Percentiles rank a stretch among this genome's conserved stretches.
Conservation (phyloP, 2,329 filamentous ascomycete genomes). For the Pseudogymnoascus sp. region DNA sequence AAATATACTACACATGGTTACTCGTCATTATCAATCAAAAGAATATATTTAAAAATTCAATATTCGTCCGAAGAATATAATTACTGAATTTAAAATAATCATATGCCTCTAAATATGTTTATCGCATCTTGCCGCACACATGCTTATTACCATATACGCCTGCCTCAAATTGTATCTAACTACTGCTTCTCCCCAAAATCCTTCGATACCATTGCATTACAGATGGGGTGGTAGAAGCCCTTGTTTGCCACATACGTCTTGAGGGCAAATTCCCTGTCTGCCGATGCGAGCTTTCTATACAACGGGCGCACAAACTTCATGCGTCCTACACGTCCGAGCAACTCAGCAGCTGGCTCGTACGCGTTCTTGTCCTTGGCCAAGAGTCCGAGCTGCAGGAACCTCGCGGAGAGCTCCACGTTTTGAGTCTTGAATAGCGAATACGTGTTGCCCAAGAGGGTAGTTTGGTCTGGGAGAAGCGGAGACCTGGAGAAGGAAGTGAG, state of each 20-base stretch:
- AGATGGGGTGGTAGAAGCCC: constrained; percentile 95
- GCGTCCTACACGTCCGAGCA: constrained; percentile 75
- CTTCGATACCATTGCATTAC: constrained; percentile 77
- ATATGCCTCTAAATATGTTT: background rate
- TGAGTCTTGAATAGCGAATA: constrained; percentile 69
- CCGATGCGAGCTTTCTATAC: constrained; percentile 67
- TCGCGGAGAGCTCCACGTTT: constrained; percentile 78
- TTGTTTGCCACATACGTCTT: constrained; percentile 79
- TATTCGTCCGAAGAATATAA: background rate
- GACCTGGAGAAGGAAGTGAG: constrained; percentile 51
- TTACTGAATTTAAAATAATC: background rate
- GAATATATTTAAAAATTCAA: background rate
- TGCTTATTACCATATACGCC: background rate
- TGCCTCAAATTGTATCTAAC: background rate
- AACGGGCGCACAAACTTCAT: constrained; percentile 97
- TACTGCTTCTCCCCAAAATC: constrained; percentile 43
- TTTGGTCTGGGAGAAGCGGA: constrained; percentile 56
- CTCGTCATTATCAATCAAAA: too few species aligned
- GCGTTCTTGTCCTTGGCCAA: constrained; percentile 62
- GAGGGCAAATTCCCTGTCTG: constrained; percentile 67
- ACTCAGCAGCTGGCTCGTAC: constrained; percentile 62
- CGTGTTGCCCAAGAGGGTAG: constrained; percentile 63
- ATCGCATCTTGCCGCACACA: background rate
- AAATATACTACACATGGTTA: background rate
- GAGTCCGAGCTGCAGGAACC: constrained; percentile 75